phyloP scores from a whole-genome alignment of 2,329 filamentous ascomycete genomes.

The Trichophyton rubrum region DNA sequence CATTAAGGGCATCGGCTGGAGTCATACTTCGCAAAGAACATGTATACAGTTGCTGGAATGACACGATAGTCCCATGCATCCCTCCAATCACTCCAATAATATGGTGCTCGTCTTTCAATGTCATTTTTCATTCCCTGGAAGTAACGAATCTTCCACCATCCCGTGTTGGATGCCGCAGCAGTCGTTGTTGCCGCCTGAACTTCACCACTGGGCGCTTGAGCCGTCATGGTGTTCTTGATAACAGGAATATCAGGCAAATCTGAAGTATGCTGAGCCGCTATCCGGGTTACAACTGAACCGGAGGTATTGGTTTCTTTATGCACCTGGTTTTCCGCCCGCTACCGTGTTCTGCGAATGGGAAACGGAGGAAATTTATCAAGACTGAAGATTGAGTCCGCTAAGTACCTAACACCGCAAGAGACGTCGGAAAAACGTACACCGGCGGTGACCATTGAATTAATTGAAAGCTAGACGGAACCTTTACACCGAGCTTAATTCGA shows the following conservation, averaged over 20 bases:
- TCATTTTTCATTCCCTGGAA: slow-evolving; percentile 75
- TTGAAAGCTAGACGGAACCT: no score
- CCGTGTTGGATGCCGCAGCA: slow-evolving; percentile 11
- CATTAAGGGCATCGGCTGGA: slow-evolving; percentile 9
- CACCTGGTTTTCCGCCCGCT: not conserved
- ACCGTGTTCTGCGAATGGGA: not conserved
- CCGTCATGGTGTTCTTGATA: not conserved
- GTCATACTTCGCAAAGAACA: slow-evolving; percentile 84
- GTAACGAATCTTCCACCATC: slow-evolving; percentile 63
- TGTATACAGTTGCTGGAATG: slow-evolving; percentile 75
- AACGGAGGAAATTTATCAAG: not conserved
- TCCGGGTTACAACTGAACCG: not conserved
- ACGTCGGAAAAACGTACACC: not conserved
- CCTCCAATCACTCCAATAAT: slow-evolving; percentile 67
- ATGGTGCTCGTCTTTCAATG: slow-evolving; percentile 59
- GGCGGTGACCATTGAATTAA: no score
- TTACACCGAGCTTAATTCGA: no score
- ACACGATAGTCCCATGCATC: slow-evolving; percentile 89
- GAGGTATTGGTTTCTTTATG: not conserved
- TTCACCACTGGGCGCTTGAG: not conserved
- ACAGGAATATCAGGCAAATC: not conserved
- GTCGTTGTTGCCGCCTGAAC: slow-evolving; percentile 10
- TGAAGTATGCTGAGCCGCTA: no score
- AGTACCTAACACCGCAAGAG: not conserved
- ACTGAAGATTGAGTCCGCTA: not conserved